Evolutionary conservation across 1,284 basidiomycete species (phyloP), one percentile per base, ranked within the genome.

Genomic region (Ustilago vetiveriae): DNA sequence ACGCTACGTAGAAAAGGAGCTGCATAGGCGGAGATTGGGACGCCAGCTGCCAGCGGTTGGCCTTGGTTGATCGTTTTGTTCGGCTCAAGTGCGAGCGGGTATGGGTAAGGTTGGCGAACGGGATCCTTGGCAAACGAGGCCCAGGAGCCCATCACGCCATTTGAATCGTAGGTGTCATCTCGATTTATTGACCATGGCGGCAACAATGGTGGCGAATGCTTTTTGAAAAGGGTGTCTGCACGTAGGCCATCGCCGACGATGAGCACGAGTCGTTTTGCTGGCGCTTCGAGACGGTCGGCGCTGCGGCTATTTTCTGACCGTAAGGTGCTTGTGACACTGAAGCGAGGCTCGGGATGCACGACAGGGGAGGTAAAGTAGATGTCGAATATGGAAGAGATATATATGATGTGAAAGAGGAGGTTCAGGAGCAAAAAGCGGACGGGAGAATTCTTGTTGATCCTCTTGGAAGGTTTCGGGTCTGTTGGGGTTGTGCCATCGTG

Each of bases 1-100:
- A 86, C 85, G 41, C 91, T 87, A 41, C 90, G 87, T 26, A 94
- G 80, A 81, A 91, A 86, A 0, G 92, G 92, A 3, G 92, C 92
- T 16, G 90, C 78, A 46, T 63, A 75, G 7, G 66, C 74, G 6
- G 27, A 24, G 1, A 49, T 40, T 19, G 52, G 60, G 0, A 53
- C 30, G 2, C 32, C n/a, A 9, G 26, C 43, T 5, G 38, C 1
- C 5, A 10, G 8, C 6, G 6, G 4, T 19, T n/a, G 23, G 0
- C 4, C 9, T 2, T 21, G 14, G 4, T 36, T 21, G 2, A 30
- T 5, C 6, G 37, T 14, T 19, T 54, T 62, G 44, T 35, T 36
- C 16, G 35, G 41, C 16, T 57, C 21, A 3, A 71, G 54, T 1
- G 68, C 62, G 13, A 33, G 39, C 16, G 30, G 27, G 24, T 66